Percentiles rank a stretch among this genome's conserved stretches.
These are phyloP conservation scores for Phytophthora sansomeana DNA, from an alignment of 352 stramenopile genomes.

Conservation along the genomic window DNA sequence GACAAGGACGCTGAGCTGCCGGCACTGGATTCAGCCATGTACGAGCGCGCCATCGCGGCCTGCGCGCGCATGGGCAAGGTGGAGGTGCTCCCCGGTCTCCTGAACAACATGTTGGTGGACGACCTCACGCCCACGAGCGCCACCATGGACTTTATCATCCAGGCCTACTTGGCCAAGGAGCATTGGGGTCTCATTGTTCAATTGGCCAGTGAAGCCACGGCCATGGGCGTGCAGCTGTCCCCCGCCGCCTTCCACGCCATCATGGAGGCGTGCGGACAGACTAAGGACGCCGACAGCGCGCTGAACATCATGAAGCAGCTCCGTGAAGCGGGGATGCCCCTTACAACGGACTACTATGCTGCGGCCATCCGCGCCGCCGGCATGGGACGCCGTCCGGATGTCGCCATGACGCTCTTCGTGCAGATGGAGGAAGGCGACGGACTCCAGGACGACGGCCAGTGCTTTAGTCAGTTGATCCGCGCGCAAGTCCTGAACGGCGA, in stretches of 20 bases:
- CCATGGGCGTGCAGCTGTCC: constrained; percentile 62
- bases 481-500: constrained; percentile 76
- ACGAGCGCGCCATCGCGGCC: constrained; percentile 80
- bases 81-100: constrained; percentile 72
- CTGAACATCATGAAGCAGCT: constrained; percentile 62
- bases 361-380: constrained; percentile 74
- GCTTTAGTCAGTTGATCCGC: constrained; percentile 81
- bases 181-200: constrained; percentile 70
- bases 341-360: constrained; percentile 54
- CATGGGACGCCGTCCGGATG: constrained; percentile 62
- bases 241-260: constrained; percentile 75
- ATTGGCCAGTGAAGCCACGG: constrained; percentile 49
- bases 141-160: constrained; percentile 85
- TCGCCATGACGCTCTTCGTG: constrained; percentile 63
- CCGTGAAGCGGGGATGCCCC: constrained; percentile 28
- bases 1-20: constrained; percentile 65
- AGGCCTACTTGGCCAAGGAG: constrained; percentile 77
- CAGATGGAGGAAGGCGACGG: constrained; percentile 68
- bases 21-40: constrained; percentile 71
- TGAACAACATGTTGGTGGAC: constrained; percentile 85
- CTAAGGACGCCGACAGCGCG: constrained; percentile 54
- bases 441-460: constrained; percentile 50
- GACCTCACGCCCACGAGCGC: constrained; percentile 63
- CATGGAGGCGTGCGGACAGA: constrained; percentile 78
- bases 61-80: constrained; percentile 86